Evolutionary conservation across 129 eudicot genomes (phyloP).

Genomic region (Solidago caesia): DNA sequence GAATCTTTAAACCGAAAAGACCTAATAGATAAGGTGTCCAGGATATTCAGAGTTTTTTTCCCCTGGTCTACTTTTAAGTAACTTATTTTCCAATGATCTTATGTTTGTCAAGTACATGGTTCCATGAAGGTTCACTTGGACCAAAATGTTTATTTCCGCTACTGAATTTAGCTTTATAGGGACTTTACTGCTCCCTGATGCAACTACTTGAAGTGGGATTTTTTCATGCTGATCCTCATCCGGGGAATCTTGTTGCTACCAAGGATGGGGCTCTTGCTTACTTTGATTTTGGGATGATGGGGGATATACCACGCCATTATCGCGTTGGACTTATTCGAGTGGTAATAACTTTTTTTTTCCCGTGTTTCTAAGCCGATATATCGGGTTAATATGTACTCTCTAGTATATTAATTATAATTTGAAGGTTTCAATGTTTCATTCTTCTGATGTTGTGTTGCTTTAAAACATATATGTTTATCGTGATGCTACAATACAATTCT

Average conservation of each 20-base stretch:
- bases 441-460: constrained; percentile 2
- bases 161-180: constrained; percentile 46
- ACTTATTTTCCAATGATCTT: constrained; percentile 2
- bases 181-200: constrained; percentile 83
- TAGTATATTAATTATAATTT: background rate
- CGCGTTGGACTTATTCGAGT: constrained; percentile 97
- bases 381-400: background rate
- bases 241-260: constrained; percentile 94
- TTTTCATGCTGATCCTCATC: constrained; percentile 98
- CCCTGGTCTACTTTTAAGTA: background rate
- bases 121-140: constrained; percentile 16
- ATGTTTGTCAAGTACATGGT: background rate
- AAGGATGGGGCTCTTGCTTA: constrained; percentile 86
- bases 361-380: background rate
- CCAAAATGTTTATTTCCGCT: constrained; percentile 9
- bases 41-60: background rate
- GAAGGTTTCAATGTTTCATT: background rate
- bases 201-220: constrained; percentile 96
- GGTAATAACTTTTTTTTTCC: constrained; percentile 38
- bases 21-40: constrained; percentile 77
- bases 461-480: too few relatives aligned
- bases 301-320: constrained; percentile 94
- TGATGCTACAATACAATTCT: background rate
- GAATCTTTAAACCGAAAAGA: constrained; percentile 65
- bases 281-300: constrained; percentile 99